These are phyloP conservation scores for Diophrys appendiculata DNA, from an alignment of 73 alveolate species.

Conservation along the genomic window DNA sequence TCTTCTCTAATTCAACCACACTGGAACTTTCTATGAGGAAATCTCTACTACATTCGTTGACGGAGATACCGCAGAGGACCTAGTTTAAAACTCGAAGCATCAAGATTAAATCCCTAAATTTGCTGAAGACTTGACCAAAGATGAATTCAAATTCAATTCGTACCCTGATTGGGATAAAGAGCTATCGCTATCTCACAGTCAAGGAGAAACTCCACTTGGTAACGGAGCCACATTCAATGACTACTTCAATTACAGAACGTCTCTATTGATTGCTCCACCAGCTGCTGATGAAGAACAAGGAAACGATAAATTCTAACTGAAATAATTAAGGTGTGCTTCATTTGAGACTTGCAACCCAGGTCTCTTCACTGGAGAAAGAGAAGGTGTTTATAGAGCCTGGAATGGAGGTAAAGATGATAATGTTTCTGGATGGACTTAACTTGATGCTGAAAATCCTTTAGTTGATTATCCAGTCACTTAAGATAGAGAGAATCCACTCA, in stretches of 20 bases:
- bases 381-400: background rate
- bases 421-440: too few species aligned
- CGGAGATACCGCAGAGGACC: background rate
- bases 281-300: background rate
- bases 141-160: background rate
- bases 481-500: background rate
- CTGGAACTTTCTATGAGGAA: background rate
- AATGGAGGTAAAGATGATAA: background rate
- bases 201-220: background rate
- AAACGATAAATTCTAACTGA: background rate
- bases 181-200: background rate
- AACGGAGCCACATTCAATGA: background rate
- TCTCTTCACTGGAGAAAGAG: background rate
- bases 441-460: background rate
- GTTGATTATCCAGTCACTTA: background rate
- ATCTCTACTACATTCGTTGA: background rate
- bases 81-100: background rate
- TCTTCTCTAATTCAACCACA: constrained; percentile 2
- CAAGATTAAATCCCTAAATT: background rate
- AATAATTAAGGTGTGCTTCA: background rate
- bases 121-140: too few species aligned
- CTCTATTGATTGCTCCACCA: background rate
- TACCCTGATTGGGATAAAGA: background rate
- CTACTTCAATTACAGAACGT: background rate
- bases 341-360: background rate